These are phyloP conservation scores for Amanita exitialis DNA, from an alignment of 768 basidiomycete species.

Conservation along the genomic window DNA sequence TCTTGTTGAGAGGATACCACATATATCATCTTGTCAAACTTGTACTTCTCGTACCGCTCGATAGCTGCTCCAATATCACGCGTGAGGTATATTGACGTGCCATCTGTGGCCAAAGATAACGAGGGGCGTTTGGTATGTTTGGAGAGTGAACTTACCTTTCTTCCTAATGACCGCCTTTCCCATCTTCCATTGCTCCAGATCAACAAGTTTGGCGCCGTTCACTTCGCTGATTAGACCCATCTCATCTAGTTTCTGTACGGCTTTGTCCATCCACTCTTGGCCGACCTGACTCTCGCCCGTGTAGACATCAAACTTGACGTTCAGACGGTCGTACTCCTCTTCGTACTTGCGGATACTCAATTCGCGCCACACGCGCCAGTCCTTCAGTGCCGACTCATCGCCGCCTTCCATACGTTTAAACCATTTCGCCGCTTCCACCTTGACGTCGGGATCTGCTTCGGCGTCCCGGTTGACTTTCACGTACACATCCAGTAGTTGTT, in stretches of 20 bases:
- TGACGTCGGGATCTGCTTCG: constrained; percentile 59
- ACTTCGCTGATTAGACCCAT: constrained; percentile 68
- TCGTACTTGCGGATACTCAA: constrained; percentile 85
- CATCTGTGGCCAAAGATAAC: constrained; percentile 41
- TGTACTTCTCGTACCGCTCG: constrained; percentile 87
- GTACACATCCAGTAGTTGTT: constrained; percentile 90
- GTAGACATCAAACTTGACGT: constrained; percentile 88
- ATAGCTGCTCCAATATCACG: constrained; percentile 93
- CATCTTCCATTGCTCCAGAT: constrained; percentile 84
- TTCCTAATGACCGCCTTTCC: constrained; percentile 88
- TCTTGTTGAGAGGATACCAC: constrained; percentile 85
- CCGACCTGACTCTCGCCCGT: constrained; percentile 82
- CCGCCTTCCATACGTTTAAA: constrained; percentile 96
- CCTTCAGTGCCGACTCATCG: constrained; percentile 69
- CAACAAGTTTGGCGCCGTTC: constrained; percentile 78
- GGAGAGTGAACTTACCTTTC: constrained; percentile 38
- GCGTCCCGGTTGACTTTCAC: constrained; percentile 90
- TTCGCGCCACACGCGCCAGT: constrained; percentile 92
- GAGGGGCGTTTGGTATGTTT: background rate
- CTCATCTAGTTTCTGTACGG: constrained; percentile 56
- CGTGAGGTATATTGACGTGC: constrained; percentile 88
- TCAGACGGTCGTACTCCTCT: constrained; percentile 80
- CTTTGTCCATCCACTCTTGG: constrained; percentile 62
- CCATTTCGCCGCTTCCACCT: constrained; percentile 68
- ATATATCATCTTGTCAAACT: constrained; percentile 85